Base-by-base conservation (phyloP, 768 basidiomycete species). In the Solioccasus polychromus region DNA sequence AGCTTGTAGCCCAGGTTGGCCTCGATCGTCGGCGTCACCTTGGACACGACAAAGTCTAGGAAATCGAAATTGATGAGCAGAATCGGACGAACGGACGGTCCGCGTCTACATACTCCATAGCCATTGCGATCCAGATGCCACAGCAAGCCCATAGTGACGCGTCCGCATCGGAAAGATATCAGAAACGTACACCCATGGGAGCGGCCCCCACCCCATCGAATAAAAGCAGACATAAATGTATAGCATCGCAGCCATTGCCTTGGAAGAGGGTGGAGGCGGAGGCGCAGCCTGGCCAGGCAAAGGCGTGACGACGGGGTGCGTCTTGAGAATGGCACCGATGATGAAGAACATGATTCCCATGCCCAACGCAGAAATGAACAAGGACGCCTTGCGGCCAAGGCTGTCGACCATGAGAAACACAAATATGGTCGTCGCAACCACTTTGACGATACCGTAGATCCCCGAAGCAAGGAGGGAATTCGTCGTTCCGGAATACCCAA, bases 151-250 rank as follows among this genome's bases (percentile, higher is more conserved):
- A 55, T 85, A 90, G 55, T 89, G 85, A 45, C 90, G 73, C 14
- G 89, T 90, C 34, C 88, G 71, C 12, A 87, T 92, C 7, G 86
- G 85, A 77, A 92, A 92, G 54, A 93, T 90, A 61, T 93, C 91
- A 5, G 87, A 73, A 34, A 83, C 85, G 53, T 84, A 85, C 18
- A 87, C 78, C 71, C 68, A 76, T 14, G 76, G 85, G 11, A 74
- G 63, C n/a, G 80, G 81, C 17, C 88, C 90, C 83, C 87, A 89
- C 30, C 87, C 88, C 79, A 91, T 85, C 4, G 83, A 87, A 65
- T 92, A 92, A 66, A 91, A 91, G 62, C 83, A 84, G 34, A 91
- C 88, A 56, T 88, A 93, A 43, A 92, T 78, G 60, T 92, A 93
- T 23, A 92, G 66, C 79, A 90, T 79, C 2, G 80, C 87, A 3